These are phyloP conservation scores for Tuber indicum DNA, from an alignment of 495 filamentous ascomycete genomes.

Conservation along the genomic window DNA sequence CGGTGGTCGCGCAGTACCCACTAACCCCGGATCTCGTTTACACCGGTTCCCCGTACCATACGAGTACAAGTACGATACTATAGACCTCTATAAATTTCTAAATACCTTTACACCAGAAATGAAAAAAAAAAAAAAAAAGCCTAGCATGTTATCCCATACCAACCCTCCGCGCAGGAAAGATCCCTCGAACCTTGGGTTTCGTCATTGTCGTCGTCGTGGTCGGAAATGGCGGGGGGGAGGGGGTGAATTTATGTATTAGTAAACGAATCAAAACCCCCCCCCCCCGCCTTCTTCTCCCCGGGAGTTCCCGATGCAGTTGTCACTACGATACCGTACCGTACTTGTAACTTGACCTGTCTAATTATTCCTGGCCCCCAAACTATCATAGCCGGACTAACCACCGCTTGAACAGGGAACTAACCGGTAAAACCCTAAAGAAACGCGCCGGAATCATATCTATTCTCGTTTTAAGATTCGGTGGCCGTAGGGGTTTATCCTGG, in stretches of 20 bases:
- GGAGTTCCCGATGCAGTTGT: neutral
- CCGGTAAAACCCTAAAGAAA: neutral
- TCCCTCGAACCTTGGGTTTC: neutral
- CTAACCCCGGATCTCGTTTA: too few relatives aligned
- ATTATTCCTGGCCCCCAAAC: neutral
- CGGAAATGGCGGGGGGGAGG: too few relatives aligned
- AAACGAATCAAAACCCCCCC: neutral
- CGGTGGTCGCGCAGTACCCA: neutral
- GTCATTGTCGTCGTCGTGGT: too few relatives aligned
- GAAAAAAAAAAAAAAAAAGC: neutral
- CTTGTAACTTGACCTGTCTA: neutral
- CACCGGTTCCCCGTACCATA: too few relatives aligned
- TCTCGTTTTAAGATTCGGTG: constrained; percentile 16
- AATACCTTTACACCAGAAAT: neutral
- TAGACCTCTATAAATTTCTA: neutral
- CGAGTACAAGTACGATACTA: too few relatives aligned
- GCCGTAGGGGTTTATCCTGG: constrained; percentile 28
- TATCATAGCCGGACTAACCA: neutral
- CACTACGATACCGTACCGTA: neutral
- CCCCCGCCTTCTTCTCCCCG: neutral
- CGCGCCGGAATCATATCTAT: neutral
- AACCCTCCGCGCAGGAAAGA: neutral
- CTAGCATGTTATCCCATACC: neutral
- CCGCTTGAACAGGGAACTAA: neutral
- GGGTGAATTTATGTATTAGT: neutral